Percentiles rank a stretch among this genome's conserved stretches.
Conservation (phyloP, 2,329 filamentous ascomycete species). For the Diplocarpon rosae region DNA sequence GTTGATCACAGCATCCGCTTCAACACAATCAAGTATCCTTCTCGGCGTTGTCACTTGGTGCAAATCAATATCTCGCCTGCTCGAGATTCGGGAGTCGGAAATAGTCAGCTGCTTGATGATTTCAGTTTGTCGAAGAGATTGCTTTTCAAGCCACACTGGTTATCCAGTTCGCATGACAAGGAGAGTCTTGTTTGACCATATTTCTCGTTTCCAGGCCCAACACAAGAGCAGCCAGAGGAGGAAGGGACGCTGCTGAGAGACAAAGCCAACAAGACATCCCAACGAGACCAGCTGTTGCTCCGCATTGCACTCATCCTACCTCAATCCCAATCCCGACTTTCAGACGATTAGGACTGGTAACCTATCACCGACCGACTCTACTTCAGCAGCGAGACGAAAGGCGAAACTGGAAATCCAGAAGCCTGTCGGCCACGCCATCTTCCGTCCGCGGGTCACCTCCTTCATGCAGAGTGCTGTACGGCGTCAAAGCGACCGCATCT, state of each 20-base stretch:
- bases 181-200: slow-evolving; percentile 5
- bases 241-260: background rate
- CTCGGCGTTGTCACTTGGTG: background rate
- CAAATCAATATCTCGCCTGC: background rate
- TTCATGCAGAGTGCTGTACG: slow-evolving; percentile 19
- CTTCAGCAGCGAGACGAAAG: slow-evolving; percentile 5
- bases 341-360: background rate
- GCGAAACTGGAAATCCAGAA: slow-evolving; percentile 1
- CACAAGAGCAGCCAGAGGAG: background rate
- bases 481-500: slow-evolving; percentile 21
- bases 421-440: slow-evolving; percentile 11
- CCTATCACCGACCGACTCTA: slow-evolving; percentile 3
- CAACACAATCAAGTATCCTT: background rate
- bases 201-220: background rate
- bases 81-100: too few relatives aligned
- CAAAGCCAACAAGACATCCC: background rate
- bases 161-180: background rate
- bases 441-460: slow-evolving; percentile 13
- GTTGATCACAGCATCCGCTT: background rate
- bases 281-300: slow-evolving; percentile 1
- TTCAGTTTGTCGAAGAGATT: background rate
- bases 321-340: slow-evolving; percentile 1
- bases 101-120: background rate
- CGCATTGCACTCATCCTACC: slow-evolving; percentile 3
- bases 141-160: background rate